phyloP scores from a whole-genome alignment of 2,329 filamentous ascomycete species.

The Pezicula neosporulosa region DNA sequence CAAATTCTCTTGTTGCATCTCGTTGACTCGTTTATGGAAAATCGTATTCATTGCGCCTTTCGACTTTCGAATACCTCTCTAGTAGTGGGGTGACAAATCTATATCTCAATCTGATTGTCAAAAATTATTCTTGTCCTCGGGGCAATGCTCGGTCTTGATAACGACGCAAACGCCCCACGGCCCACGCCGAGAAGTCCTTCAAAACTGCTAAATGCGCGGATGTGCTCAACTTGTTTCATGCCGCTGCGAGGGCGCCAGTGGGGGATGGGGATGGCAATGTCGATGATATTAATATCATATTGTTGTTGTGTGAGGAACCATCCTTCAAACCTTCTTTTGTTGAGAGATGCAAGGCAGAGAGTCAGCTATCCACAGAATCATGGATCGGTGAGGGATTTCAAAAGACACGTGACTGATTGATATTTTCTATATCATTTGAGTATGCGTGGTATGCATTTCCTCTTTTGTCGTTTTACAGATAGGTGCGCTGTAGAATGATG shows the following conservation, averaged over 20 bases:
- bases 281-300: neutral
- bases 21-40: constrained; percentile 1
- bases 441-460: too few species aligned
- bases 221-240: neutral
- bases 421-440: too few species aligned
- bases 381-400: too few species aligned
- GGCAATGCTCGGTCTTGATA: constrained; percentile 22
- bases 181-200: neutral
- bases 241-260: neutral
- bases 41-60: neutral
- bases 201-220: neutral
- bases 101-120: neutral
- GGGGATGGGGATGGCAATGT: neutral
- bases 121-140: constrained; percentile 16
- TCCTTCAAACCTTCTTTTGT: neutral
- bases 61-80: neutral
- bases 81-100: too few species aligned
- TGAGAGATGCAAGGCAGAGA: neutral
- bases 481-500: too few species aligned
- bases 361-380: too few species aligned
- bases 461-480: too few species aligned
- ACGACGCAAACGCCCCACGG: constrained; percentile 26
- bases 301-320: neutral
- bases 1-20: constrained; percentile 13
- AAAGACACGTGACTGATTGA: too few species aligned